A percentile compares a stretch with the other conserved stretches of the same genome.
phyloP scores from a whole-genome alignment of 306 rosid genomes.

The Sesbania bispinosa region DNA sequence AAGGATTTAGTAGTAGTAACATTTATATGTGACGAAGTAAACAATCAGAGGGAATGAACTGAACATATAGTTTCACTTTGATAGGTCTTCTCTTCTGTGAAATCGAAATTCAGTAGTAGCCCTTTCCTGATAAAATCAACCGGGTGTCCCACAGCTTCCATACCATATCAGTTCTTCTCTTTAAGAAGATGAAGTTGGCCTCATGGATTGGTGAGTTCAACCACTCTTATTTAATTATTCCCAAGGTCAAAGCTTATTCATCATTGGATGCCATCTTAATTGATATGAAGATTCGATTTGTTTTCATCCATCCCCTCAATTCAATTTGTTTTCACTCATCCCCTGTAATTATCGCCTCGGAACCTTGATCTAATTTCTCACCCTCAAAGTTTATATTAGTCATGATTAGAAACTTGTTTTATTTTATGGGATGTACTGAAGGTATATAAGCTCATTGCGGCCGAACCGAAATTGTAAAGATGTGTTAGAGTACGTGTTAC shows the following conservation, averaged over 20 bases:
- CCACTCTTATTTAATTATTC: constrained; percentile 12
- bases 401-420: not conserved
- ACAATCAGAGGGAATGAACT: too few relatives aligned
- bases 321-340: not conserved
- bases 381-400: not conserved
- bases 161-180: constrained; percentile 55
- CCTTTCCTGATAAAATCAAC: too few relatives aligned
- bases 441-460: too few relatives aligned
- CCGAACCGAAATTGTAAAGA: too few relatives aligned
- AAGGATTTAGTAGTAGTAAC: too few relatives aligned
- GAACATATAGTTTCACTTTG: too few relatives aligned
- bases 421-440: too few relatives aligned
- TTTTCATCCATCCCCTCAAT: not conserved
- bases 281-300: not conserved
- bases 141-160: too few relatives aligned
- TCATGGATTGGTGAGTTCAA: constrained; percentile 79
- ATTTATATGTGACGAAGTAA: too few relatives aligned
- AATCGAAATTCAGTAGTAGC: too few relatives aligned
- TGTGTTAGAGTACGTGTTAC: too few relatives aligned
- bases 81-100: too few relatives aligned
- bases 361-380: constrained; percentile 6
- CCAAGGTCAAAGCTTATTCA: not conserved
- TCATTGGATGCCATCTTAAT: not conserved
- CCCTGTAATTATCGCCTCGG: not conserved
- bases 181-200: constrained; percentile 94